A percentile compares a stretch with the other conserved stretches of the same genome.
These are phyloP conservation scores for Mrakia blollopis DNA, from an alignment of 768 basidiomycete species.

Conservation along the genomic window DNA sequence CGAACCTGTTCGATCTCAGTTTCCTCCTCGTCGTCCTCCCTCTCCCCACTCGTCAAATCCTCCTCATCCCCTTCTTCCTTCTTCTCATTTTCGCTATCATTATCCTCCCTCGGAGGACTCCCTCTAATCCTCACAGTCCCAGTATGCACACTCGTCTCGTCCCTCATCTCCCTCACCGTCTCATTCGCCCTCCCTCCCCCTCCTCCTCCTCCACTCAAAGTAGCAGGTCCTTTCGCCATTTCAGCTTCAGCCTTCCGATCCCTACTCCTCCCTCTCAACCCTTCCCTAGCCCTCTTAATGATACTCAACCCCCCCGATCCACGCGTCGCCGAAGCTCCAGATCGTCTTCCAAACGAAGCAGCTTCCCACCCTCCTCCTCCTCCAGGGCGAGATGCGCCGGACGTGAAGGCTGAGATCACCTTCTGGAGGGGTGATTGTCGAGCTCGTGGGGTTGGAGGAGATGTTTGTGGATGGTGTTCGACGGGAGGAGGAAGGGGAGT, in stretches of 20 bases:
- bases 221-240: neutral
- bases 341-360: neutral
- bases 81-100: neutral
- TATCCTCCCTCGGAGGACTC: neutral
- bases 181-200: neutral
- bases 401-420: neutral
- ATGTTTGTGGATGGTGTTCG: neutral
- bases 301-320: neutral
- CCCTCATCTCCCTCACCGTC: neutral
- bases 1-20: neutral
- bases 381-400: neutral
- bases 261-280: neutral
- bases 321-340: neutral
- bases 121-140: neutral
- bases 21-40: neutral
- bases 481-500: neutral
- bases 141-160: neutral
- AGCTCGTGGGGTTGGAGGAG: neutral
- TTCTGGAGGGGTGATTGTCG: neutral
- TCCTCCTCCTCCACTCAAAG: neutral
- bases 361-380: slow-evolving; percentile 5
- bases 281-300: neutral
- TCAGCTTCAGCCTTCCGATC: neutral
- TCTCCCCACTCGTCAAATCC: neutral
- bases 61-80: neutral